Percentiles rank a stretch among this genome's conserved stretches.
Conservation (phyloP, 805 yeast species). For the Scheffersomyces coipomensis region DNA sequence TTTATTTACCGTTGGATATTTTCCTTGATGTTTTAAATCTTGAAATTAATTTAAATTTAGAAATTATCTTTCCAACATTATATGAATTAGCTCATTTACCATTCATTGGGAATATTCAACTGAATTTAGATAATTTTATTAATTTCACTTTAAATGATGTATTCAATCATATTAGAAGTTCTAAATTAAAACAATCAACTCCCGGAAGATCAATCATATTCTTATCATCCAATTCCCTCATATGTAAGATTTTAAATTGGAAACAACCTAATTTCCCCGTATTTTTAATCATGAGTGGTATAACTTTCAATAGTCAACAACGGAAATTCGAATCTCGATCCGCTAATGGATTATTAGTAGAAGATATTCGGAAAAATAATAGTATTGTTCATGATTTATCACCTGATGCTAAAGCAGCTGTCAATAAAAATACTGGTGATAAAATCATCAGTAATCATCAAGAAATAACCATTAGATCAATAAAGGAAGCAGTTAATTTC, state of each 20-base stretch:
- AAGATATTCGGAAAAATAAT: conserved; percentile 8
- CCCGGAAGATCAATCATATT: conserved; percentile 67
- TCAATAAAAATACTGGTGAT: conserved; percentile 10
- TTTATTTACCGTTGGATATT: conserved; percentile 59
- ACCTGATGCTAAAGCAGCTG: background rate
- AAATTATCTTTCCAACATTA: conserved; percentile 72
- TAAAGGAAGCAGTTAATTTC: conserved; percentile 79
- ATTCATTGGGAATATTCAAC: conserved; percentile 39
- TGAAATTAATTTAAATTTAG: conserved; percentile 66
- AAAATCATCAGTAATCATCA: conserved; percentile 26
- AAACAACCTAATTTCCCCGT: conserved; percentile 98
- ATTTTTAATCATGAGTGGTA: conserved; percentile 76
- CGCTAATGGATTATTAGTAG: conserved; percentile 39
- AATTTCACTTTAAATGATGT: conserved; percentile 70
- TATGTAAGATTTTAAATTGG: conserved; percentile 96
- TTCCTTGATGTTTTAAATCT: conserved; percentile 56
- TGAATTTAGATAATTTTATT: conserved; percentile 68
- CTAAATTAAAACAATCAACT: conserved; percentile 19
- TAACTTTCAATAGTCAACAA: conserved; percentile 30
- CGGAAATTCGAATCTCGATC: conserved; percentile 37
- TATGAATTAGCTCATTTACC: conserved; percentile 38
- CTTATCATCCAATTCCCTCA: conserved; percentile 80
- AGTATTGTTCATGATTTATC: background rate
- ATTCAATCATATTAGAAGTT: conserved; percentile 69
- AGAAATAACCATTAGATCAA: conserved; percentile 55